Percentiles rank a stretch among this genome's conserved stretches.
Evolutionary conservation across 1,284 basidiomycete species (phyloP).

Genomic region (Ceratobasidium theobromae): DNA sequence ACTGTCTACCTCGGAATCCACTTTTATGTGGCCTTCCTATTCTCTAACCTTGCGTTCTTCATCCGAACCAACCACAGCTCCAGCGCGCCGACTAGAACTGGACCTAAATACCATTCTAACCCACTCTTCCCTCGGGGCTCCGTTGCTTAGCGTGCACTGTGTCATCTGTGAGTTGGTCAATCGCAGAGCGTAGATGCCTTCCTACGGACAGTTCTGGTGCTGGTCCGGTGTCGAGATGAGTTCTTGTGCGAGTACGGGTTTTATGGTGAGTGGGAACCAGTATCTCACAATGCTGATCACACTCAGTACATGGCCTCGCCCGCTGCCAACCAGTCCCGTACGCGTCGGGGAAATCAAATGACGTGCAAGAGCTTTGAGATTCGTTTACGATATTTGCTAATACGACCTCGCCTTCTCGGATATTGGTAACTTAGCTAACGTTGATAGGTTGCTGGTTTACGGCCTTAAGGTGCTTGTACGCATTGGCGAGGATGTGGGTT

Average conservation of each 20-base stretch:
- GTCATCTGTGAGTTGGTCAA: neutral
- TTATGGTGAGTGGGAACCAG: constrained; percentile 28
- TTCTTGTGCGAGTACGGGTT: constrained; percentile 25
- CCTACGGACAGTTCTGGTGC: constrained; percentile 1
- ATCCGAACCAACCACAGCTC: constrained; percentile 58
- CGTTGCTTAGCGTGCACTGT: neutral
- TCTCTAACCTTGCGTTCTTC: constrained; percentile 50
- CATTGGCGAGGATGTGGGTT: too few relatives aligned
- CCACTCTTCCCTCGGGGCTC: constrained; percentile 41
- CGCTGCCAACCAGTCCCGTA: too few relatives aligned
- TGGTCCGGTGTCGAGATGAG: constrained; percentile 11
- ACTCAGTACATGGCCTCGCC: too few relatives aligned
- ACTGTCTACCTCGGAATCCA: constrained; percentile 49
- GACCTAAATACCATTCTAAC: constrained; percentile 58
- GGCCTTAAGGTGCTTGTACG: too few relatives aligned
- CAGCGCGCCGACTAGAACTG: constrained; percentile 48
- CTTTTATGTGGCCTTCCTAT: constrained; percentile 53
- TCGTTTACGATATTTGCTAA: too few relatives aligned
- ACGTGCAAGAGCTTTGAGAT: too few relatives aligned
- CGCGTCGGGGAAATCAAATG: too few relatives aligned
- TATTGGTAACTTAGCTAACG: too few relatives aligned
- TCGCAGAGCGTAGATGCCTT: neutral
- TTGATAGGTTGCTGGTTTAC: too few relatives aligned
- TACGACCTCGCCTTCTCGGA: too few relatives aligned
- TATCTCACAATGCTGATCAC: constrained; percentile 29